Conservation (phyloP, 2,329 filamentous ascomycete genomes). For the Botrytis porri region DNA sequence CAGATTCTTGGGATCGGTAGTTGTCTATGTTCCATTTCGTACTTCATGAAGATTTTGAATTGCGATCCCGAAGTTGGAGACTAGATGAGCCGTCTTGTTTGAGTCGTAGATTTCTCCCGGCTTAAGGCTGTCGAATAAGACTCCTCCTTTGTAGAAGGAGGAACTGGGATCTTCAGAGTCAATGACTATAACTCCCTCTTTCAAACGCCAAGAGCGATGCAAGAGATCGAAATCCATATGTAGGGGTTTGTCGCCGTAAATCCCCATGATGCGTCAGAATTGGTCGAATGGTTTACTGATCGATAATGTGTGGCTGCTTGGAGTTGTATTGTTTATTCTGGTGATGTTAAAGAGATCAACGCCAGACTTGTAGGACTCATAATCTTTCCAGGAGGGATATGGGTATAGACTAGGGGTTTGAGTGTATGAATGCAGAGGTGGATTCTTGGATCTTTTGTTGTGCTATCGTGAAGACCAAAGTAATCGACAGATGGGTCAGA, state of each 20-base stretch:
- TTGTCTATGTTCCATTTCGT: slow-evolving; percentile 3
- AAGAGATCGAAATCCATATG: slow-evolving; percentile 6
- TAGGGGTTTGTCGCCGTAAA: neutral
- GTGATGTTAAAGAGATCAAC: neutral
- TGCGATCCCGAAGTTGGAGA: neutral
- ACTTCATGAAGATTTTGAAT: neutral
- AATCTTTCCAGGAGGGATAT: neutral
- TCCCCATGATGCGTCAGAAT: neutral
- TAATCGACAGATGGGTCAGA: neutral
- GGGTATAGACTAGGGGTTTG: neutral
- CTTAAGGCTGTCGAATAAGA: neutral
- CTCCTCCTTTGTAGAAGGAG: neutral
- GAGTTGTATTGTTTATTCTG: neutral
- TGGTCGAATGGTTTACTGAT: neutral
- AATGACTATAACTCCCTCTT: neutral
- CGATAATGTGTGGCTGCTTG: neutral
- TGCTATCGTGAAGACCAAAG: neutral
- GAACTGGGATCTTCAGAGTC: neutral
- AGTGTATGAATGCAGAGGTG: neutral
- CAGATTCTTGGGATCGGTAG: neutral
- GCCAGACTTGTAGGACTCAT: neutral
- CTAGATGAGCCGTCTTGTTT: neutral
- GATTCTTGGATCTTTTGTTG: neutral
- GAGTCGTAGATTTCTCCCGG: neutral
- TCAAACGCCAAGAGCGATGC: slow-evolving; percentile 2